Conservation (phyloP, 192 early-diverging fungal genomes). For the Entomortierella chlamydospora region DNA sequence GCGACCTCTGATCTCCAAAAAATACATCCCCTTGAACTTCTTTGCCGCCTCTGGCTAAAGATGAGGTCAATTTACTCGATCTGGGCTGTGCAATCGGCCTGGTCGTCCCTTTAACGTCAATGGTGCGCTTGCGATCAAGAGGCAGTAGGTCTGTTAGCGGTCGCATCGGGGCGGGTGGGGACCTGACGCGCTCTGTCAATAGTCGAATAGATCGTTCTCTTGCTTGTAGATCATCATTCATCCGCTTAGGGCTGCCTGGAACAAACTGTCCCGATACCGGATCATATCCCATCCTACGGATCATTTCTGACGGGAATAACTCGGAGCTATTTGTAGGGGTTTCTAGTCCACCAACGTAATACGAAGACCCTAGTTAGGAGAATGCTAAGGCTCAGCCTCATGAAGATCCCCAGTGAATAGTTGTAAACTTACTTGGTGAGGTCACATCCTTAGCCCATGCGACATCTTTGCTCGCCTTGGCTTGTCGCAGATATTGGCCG, state of each 20-base stretch:
- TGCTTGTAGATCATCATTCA: conserved; percentile 33
- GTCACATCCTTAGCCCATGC: conserved; percentile 46
- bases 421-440: conserved; percentile 33
- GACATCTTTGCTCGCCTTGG: conserved; percentile 40
- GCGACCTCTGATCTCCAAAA: conserved; percentile 3
- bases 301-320: conserved; percentile 44
- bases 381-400: too few relatives aligned
- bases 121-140: conserved; percentile 1
- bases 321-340: conserved; percentile 31
- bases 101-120: conserved; percentile 21
- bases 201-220: conserved; percentile 48
- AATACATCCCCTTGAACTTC: conserved; percentile 25
- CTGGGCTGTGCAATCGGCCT: conserved; percentile 19
- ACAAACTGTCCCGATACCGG: conserved; percentile 50
- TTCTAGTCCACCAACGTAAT: conserved; percentile 7
- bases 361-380: too few relatives aligned
- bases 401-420: not conserved
- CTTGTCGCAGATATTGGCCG: conserved; percentile 38
- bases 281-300: conserved; percentile 50
- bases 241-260: conserved; percentile 37
- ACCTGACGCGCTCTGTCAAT: conserved; percentile 40
- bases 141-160: not conserved
- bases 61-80: not conserved
- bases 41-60: not conserved
- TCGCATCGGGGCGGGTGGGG: conserved; percentile 27